Base-by-base conservation (phyloP, 345 rosid species). In the Rhodamnia argentea region DNA sequence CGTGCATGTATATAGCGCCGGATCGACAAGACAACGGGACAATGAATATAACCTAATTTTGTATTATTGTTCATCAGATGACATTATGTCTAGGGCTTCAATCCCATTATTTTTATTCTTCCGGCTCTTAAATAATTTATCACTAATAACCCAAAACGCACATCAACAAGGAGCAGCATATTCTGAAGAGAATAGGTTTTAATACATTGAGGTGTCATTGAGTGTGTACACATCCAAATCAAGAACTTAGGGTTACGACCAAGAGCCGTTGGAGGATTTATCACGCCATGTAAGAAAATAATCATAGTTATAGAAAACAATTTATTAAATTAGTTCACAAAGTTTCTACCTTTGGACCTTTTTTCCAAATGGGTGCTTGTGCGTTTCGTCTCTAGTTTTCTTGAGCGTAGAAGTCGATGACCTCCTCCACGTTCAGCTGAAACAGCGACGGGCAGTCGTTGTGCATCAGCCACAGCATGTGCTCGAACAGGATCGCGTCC, bases 401-500 rank as follows among this genome's bases (percentile, higher is more conserved):
- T 87, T 92, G 96, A 85, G 94, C 90, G 88, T 95, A 96, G 86
- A 96, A 96, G 59, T 96, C 95, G 82, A 94, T 92, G 58, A 96
- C 93, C 93, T 96, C 98, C 85, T 90, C 83, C 50, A 96, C 90
- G 90, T 96, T 93, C 74, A 96, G 94, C 92, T 92, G 87, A 83
- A 91, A 94, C 86, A 95, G 87, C 86, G 96, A 92, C 78, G 96
- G 92, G 53, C 83, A 90, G 87, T 95, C 98, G 83, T 94, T 95
- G 15, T 90, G 86, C 94, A 94, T 87, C 87, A 96, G 91, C 98
- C 98, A 96, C 83, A 95, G 20, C 96, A 96, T 94, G 86, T 96
- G 99, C 91, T 96, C 99, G 81, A 95, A 96, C 93, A 96, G 88
- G 78, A 96, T 93, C 1, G 98, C 91, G 88, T 96, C 99, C 18